Evolutionary conservation across 495 filamentous ascomycete genomes (phyloP), one percentile per base, ranked within the genome.

Genomic region (Aeminium ludgeri): DNA sequence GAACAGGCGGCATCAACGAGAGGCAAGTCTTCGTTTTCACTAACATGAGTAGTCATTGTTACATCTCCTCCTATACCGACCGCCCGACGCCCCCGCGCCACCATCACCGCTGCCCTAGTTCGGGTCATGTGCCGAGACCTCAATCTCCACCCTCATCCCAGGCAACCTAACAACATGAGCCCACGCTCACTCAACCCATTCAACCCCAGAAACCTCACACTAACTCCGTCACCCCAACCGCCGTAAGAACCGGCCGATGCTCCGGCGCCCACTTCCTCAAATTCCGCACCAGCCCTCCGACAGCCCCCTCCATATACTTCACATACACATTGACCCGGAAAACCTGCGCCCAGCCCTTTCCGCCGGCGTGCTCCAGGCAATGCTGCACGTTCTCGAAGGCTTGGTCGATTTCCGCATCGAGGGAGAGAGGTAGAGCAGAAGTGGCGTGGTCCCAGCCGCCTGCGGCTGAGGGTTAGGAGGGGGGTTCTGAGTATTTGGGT

Each of bases 341-440:
- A 8, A 73, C 72, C 50, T 75, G 69, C 8, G 50, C 50, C 72
- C 72, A 73, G n/a, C 69, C 70, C 34, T 68, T 64, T 0, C 69
- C 67, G 2, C 72, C 72, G 3, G 69, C 69, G 20, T 63, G 28
- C 36, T 61, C 62, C 19, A 72, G 51, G 20, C 52, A 56, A 0
- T 55, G 42, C 2, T 74, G 63, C 15, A 76, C 61, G 41, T 73
- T 76, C 1, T 49, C 56, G 51, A 76, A 74, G 0, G 70, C 65
- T 36, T 65, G 63, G 29, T 70, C 68, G 39, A 74, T 64, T 45
- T 74, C 55, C 0, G 56, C 64, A 23, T 61, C 59, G 49, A 67
- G 53, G 23, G 63, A 59, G n/a, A 29, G 44, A 13, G 3, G 11
- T n/a, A 33, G 16, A 3, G 3, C 31, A 11, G 3, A 5, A 5